Evolutionary conservation across 352 stramenopile genomes (phyloP).

Genomic region (Globisporangium carolinianum): DNA sequence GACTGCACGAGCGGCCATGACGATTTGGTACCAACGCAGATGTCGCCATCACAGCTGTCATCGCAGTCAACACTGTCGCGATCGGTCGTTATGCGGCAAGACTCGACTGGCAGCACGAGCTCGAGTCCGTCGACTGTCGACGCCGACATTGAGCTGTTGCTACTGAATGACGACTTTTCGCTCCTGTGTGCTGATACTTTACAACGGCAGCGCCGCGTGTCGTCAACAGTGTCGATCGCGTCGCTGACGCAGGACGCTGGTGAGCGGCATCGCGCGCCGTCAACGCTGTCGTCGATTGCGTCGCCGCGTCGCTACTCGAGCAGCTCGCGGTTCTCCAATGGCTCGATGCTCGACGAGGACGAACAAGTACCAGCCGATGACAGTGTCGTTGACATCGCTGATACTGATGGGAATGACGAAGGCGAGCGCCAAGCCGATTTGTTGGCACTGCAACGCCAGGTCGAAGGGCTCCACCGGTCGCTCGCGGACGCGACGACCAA

Average conservation of each 20-base stretch:
- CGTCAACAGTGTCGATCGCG: neutral
- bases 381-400: neutral
- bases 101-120: neutral
- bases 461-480: constrained; percentile 40
- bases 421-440: constrained; percentile 25
- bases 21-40: no score
- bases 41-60: no score
- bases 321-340: constrained; percentile 30
- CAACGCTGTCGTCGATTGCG: neutral
- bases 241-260: constrained; percentile 29
- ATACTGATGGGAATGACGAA: neutral
- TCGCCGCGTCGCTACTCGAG: constrained; percentile 15
- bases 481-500: constrained; percentile 48
- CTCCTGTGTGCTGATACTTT: constrained; percentile 43
- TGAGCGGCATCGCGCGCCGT: constrained; percentile 15
- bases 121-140: constrained; percentile 23
- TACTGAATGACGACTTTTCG: constrained; percentile 46
- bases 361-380: constrained; percentile 9
- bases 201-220: constrained; percentile 7
- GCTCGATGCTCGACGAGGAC: constrained; percentile 24
- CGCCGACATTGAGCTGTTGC: constrained; percentile 40
- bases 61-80: neutral
- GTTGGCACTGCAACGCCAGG: constrained; percentile 31
- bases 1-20: constrained; percentile 5
- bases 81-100: neutral